Conservation (phyloP, 257 asterid species). For the Ilex aquifolium region DNA sequence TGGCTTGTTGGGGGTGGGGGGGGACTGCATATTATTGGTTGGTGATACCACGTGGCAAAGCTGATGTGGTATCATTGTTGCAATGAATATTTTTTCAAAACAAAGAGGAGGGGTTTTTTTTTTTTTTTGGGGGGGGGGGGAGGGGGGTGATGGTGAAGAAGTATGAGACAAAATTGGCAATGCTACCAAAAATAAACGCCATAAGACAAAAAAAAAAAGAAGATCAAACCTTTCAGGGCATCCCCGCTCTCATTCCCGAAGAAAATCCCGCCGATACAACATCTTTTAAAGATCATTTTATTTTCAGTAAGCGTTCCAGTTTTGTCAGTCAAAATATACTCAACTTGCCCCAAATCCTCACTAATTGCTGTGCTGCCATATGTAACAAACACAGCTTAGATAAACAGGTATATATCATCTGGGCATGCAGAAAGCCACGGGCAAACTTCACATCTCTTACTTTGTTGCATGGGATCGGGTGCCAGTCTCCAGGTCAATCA, state of each 20-base stretch:
- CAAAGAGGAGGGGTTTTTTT: too few relatives aligned
- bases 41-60: too few relatives aligned
- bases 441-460: slow-evolving; percentile 42
- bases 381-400: slow-evolving; percentile 25
- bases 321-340: slow-evolving; percentile 95
- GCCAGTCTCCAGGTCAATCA: slow-evolving; percentile 87
- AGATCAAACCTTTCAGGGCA: slow-evolving; percentile 62
- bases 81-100: too few relatives aligned
- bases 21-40: too few relatives aligned
- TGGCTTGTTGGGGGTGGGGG: too few relatives aligned
- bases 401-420: slow-evolving; percentile 12
- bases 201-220: neutral
- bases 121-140: too few relatives aligned
- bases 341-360: slow-evolving; percentile 99
- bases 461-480: slow-evolving; percentile 76
- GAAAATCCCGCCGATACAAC: slow-evolving; percentile 75
- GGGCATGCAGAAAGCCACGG: slow-evolving; percentile 12
- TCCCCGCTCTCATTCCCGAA: slow-evolving; percentile 86
- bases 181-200: neutral
- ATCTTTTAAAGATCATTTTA: slow-evolving; percentile 89
- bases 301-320: slow-evolving; percentile 98
- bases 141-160: too few relatives aligned
- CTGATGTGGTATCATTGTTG: too few relatives aligned
- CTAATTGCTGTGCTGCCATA: slow-evolving; percentile 96
- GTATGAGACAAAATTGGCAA: too few relatives aligned